These are phyloP conservation scores for Claviceps digitariae DNA, from an alignment of 2,329 filamentous ascomycete genomes.

Conservation along the genomic window DNA sequence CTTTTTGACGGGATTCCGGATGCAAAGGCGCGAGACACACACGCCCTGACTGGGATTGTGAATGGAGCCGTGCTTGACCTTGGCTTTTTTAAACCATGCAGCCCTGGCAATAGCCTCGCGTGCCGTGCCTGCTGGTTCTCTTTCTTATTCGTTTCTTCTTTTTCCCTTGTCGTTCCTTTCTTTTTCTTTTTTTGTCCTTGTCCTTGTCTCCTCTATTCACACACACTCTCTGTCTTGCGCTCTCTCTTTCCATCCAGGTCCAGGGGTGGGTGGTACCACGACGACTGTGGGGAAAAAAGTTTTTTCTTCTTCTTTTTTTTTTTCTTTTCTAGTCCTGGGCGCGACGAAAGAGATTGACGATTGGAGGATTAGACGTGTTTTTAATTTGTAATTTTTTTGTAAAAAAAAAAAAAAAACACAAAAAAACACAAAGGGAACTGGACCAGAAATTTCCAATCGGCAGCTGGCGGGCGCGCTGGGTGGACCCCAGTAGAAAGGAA, in stretches of 20 bases:
- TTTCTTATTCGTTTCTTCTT: neutral
- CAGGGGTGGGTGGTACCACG: neutral
- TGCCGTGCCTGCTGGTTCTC: conserved; percentile 2
- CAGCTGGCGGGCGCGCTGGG: conserved; percentile 1
- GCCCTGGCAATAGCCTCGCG: conserved; percentile 3
- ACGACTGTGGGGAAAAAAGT: neutral
- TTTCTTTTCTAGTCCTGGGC: neutral
- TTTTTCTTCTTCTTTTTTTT: neutral
- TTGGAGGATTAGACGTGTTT: neutral
- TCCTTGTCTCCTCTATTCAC: neutral
- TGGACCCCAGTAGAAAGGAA: conserved; percentile 2
- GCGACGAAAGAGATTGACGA: neutral
- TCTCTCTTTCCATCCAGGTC: neutral
- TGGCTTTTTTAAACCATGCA: conserved; percentile 1
- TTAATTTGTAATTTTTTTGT: too few relatives aligned
- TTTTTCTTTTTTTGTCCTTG: neutral
- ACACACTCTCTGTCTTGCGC: neutral
- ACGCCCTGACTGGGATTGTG: conserved; percentile 5
- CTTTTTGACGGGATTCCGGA: conserved; percentile 6
- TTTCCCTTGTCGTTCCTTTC: neutral
- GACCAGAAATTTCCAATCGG: neutral
- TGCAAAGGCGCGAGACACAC: conserved; percentile 7
- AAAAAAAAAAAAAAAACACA: neutral
- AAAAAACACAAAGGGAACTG: neutral
- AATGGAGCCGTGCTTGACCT: conserved; percentile 3